phyloP scores from a whole-genome alignment of 2,329 filamentous ascomycete genomes.

The Penicillium oxalicum region DNA sequence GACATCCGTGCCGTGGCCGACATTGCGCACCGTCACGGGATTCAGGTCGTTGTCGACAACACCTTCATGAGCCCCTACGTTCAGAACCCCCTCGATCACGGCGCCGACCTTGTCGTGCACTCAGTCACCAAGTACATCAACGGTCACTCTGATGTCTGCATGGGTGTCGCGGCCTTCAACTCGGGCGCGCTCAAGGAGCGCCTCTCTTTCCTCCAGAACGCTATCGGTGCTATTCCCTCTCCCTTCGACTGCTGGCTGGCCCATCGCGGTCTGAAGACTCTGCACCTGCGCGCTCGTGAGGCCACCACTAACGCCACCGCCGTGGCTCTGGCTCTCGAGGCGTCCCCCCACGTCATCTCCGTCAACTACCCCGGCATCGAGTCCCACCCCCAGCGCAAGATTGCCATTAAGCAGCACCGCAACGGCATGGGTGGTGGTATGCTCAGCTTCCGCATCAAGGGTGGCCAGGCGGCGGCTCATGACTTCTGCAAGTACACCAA shows the following conservation, averaged over 20 bases:
- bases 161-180: slow-evolving; percentile 96
- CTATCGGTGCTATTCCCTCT: slow-evolving; percentile 89
- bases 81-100: slow-evolving; percentile 91
- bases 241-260: slow-evolving; percentile 98
- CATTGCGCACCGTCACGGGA: slow-evolving; percentile 78
- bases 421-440: slow-evolving; percentile 93
- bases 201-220: slow-evolving; percentile 90
- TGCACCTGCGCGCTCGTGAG: slow-evolving; percentile 85
- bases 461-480: slow-evolving; percentile 78
- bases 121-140: slow-evolving; percentile 99
- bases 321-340: slow-evolving; percentile 70
- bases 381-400: slow-evolving; percentile 77
- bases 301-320: slow-evolving; percentile 73
- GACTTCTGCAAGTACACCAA: slow-evolving; percentile 84
- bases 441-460: slow-evolving; percentile 90
- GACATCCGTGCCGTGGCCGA: slow-evolving; percentile 83
- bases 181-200: slow-evolving; percentile 69
- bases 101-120: slow-evolving; percentile 94
- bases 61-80: slow-evolving; percentile 96
- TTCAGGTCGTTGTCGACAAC: slow-evolving; percentile 97
- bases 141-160: slow-evolving; percentile 90
- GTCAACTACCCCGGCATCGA: slow-evolving; percentile 94
- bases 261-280: slow-evolving; percentile 91
- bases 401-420: slow-evolving; percentile 86
- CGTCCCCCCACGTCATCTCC: slow-evolving; percentile 72